phyloP scores from a whole-genome alignment of 208 protist genomes.

The Crithidia sp. region DNA sequence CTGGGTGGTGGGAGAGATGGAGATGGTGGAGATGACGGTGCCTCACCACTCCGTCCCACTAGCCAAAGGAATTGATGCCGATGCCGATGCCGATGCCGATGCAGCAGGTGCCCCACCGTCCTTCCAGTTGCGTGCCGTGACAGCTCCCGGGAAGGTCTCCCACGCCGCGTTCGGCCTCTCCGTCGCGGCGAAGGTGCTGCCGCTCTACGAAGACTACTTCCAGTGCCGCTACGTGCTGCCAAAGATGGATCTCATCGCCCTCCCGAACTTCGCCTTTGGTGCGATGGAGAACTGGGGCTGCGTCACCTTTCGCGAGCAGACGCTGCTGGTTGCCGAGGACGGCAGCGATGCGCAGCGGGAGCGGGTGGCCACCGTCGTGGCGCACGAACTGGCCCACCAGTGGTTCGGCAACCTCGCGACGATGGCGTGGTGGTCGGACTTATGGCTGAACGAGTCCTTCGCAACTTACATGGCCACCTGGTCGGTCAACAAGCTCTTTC shows the following conservation, averaged over 20 bases:
- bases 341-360: slow-evolving; percentile 52
- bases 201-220: slow-evolving; percentile 88
- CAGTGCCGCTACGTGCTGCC: slow-evolving; percentile 88
- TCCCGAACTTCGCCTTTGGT: slow-evolving; percentile 94
- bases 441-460: slow-evolving; percentile 99
- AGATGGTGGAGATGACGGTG: slow-evolving; percentile 35
- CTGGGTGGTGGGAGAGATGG: slow-evolving; percentile 92
- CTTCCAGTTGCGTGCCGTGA: slow-evolving; percentile 58
- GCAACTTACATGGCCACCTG: slow-evolving; percentile 90
- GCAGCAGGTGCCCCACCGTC: neutral
- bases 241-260: slow-evolving; percentile 96
- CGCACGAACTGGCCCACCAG: slow-evolving; percentile 96
- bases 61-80: slow-evolving; percentile 8
- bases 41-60: slow-evolving; percentile 27
- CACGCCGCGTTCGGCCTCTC: slow-evolving; percentile 81
- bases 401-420: slow-evolving; percentile 99
- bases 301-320: slow-evolving; percentile 94
- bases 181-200: slow-evolving; percentile 67
- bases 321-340: slow-evolving; percentile 64
- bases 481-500: slow-evolving; percentile 76
- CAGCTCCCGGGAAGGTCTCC: slow-evolving; percentile 45
- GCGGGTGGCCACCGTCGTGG: slow-evolving; percentile 83
- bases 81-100: neutral
- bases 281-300: slow-evolving; percentile 99
- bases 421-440: slow-evolving; percentile 97